Percentiles rank a stretch among this genome's conserved stretches.
These are phyloP conservation scores for Candida boidinii DNA, from an alignment of 805 yeast genomes.

Conservation along the genomic window DNA sequence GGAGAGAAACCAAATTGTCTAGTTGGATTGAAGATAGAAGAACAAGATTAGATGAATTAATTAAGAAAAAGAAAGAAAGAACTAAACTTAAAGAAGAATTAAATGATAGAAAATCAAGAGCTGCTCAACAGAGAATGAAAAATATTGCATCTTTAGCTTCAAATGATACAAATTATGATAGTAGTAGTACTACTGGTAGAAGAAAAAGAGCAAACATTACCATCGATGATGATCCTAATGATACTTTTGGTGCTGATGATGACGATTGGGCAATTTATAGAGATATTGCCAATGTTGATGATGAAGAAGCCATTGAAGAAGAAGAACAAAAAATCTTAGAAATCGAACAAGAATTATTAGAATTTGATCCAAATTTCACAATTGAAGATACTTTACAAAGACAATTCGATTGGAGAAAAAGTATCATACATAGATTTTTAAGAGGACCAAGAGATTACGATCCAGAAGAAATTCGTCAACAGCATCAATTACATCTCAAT, in stretches of 20 bases:
- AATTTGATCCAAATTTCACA: slow-evolving; percentile 78
- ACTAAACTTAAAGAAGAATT: slow-evolving; percentile 66
- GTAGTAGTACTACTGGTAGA: slow-evolving; percentile 10
- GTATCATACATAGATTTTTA: slow-evolving; percentile 70
- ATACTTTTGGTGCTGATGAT: slow-evolving; percentile 91
- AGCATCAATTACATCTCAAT: slow-evolving; percentile 85
- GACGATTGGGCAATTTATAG: slow-evolving; percentile 93
- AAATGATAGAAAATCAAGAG: slow-evolving; percentile 81
- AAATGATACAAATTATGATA: slow-evolving; percentile 27
- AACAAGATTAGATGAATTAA: slow-evolving; percentile 44
- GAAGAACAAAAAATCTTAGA: slow-evolving; percentile 51
- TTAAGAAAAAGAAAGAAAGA: slow-evolving; percentile 59
- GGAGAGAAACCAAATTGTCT: slow-evolving; percentile 66
- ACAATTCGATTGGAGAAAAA: slow-evolving; percentile 77
- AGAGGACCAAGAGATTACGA: slow-evolving; percentile 88
- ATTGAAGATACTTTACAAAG: slow-evolving; percentile 79
- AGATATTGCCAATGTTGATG: slow-evolving; percentile 66
- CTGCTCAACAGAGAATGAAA: slow-evolving; percentile 90
- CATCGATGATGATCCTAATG: slow-evolving; percentile 85
- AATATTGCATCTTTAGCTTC: slow-evolving; percentile 84
- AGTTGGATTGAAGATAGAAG: slow-evolving; percentile 79
- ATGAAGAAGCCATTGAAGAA: slow-evolving; percentile 74
- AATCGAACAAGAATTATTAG: slow-evolving; percentile 68
- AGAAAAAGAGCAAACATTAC: slow-evolving; percentile 52
- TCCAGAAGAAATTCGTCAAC: slow-evolving; percentile 73